These are phyloP conservation scores for Aspergillus steynii DNA, from an alignment of 495 filamentous ascomycete genomes.

Conservation along the genomic window DNA sequence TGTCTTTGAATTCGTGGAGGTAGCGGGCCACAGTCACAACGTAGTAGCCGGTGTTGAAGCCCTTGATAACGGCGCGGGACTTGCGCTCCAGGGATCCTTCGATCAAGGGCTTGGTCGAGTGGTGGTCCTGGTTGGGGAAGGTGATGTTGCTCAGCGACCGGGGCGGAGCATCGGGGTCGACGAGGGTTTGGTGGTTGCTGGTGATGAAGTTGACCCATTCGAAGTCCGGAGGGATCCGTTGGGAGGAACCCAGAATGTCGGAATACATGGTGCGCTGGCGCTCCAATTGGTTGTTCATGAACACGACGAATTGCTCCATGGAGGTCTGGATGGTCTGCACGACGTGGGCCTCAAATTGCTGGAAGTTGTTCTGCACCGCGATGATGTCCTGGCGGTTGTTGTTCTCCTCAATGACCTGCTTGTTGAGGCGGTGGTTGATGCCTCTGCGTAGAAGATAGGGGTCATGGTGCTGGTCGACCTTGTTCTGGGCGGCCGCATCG, in stretches of 20 bases:
- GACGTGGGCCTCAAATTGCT: conserved; percentile 83
- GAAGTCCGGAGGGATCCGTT: conserved; percentile 83
- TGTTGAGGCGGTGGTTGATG: conserved; percentile 78
- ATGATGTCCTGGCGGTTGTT: conserved; percentile 89
- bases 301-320: conserved; percentile 75
- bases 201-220: conserved; percentile 85
- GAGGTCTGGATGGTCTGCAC: conserved; percentile 78
- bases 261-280: conserved; percentile 74
- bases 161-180: conserved; percentile 73
- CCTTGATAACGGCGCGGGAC: conserved; percentile 72
- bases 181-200: conserved; percentile 68
- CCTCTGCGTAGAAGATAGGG: conserved; percentile 86
- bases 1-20: conserved; percentile 94
- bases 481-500: conserved; percentile 65
- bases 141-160: conserved; percentile 68
- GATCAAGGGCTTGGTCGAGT: conserved; percentile 75
- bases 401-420: conserved; percentile 93
- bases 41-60: conserved; percentile 81
- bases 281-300: conserved; percentile 77
- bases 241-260: conserved; percentile 76
- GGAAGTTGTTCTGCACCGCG: conserved; percentile 83
- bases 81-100: conserved; percentile 88
- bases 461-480: conserved; percentile 68
- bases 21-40: conserved; percentile 83
- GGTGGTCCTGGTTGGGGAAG: conserved; percentile 88